phyloP scores from a whole-genome alignment of 1,284 basidiomycete genomes.

The Sporisorium graminicola region DNA sequence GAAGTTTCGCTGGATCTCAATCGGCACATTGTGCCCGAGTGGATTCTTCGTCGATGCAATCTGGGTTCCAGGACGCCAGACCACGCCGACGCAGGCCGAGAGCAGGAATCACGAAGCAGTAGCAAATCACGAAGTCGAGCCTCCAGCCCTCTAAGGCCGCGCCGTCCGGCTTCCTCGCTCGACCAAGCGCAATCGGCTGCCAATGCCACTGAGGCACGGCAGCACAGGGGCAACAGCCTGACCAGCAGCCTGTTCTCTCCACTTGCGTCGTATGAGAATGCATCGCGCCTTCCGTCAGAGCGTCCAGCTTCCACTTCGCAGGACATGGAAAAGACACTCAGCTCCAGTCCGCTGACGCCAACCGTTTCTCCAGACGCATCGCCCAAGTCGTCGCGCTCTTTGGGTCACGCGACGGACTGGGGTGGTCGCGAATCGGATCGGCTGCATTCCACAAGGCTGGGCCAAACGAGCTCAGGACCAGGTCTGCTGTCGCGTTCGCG shows the following conservation, averaged over 20 bases:
- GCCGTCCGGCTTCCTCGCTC: conserved; percentile 20
- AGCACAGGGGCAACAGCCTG: conserved; percentile 13
- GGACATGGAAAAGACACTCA: conserved; percentile 17
- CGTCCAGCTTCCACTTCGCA: conserved; percentile 16
- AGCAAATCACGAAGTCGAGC: conserved; percentile 38
- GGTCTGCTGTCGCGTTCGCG: conserved; percentile 35
- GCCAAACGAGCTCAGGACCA: conserved; percentile 9
- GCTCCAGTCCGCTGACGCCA: conserved; percentile 34
- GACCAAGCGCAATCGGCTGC: conserved; percentile 11
- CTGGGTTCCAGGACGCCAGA: conserved; percentile 10
- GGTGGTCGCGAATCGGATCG: conserved; percentile 32
- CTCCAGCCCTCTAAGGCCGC: conserved; percentile 16
- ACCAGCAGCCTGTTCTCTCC: conserved; percentile 6
- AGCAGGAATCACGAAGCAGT: conserved; percentile 10
- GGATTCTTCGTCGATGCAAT: conserved; percentile 75
- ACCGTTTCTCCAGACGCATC: conserved; percentile 36
- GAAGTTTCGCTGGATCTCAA: conserved; percentile 92
- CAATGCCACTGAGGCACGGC: conserved; percentile 2
- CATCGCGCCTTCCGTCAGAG: conserved; percentile 9
- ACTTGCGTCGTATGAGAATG: conserved; percentile 31
- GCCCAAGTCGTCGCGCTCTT: conserved; percentile 33
- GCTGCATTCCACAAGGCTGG: conserved; percentile 35
- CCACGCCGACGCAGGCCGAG: conserved; percentile 1
- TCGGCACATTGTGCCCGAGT: conserved; percentile 93
- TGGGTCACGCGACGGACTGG: conserved; percentile 31